These are phyloP conservation scores for Penstemon eatonii DNA, from an alignment of 257 asterid genomes.

Conservation along the genomic window DNA sequence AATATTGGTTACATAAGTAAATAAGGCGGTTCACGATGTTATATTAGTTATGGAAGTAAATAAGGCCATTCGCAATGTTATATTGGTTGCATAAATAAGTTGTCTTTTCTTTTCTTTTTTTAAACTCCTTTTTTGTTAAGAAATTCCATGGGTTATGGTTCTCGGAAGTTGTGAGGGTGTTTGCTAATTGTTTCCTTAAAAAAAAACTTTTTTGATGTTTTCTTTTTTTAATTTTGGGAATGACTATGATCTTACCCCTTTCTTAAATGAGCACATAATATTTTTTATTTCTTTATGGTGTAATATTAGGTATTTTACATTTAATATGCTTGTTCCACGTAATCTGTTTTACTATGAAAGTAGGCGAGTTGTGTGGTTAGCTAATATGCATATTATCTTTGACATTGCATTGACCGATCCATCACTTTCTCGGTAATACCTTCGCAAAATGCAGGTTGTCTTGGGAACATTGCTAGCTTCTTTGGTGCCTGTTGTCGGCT, in stretches of 20 bases:
- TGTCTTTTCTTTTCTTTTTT: too few relatives aligned
- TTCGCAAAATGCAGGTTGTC: conserved; percentile 60
- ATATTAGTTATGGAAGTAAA: too few relatives aligned
- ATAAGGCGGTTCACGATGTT: too few relatives aligned
- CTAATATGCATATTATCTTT: background rate
- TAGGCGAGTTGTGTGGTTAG: conserved; percentile 11
- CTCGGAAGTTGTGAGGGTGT: conserved; percentile 9
- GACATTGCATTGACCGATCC: conserved; percentile 12
- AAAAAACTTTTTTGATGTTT: background rate
- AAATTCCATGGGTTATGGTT: background rate
- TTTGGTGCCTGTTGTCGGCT: conserved; percentile 97
- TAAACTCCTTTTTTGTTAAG: too few relatives aligned
- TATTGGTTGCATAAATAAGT: too few relatives aligned
- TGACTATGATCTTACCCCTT: background rate
- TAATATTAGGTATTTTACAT: background rate
- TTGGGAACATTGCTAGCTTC: conserved; percentile 90
- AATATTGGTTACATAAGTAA: background rate
- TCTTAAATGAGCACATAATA: background rate
- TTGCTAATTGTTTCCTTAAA: conserved; percentile 11
- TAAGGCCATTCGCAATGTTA: too few relatives aligned
- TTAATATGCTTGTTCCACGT: background rate
- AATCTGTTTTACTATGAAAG: conserved; percentile 3
- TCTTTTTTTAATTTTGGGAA: background rate
- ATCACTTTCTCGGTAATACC: conserved; percentile 12
- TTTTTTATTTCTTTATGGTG: background rate